phyloP scores from a whole-genome alignment of 2,329 filamentous ascomycete species.

The Clarireedia paspali region DNA sequence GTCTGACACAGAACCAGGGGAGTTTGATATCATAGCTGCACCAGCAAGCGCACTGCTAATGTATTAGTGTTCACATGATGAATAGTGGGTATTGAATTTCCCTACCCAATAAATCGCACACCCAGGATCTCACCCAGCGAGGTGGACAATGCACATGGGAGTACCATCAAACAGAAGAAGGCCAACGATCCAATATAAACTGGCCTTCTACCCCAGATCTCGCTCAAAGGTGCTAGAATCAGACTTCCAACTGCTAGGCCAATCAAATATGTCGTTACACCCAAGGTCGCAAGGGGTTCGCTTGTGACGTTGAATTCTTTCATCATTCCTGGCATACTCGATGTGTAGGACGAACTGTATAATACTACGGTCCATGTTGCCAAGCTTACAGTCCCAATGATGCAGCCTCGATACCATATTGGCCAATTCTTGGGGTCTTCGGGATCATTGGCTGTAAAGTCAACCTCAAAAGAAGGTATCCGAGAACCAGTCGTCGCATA shows the following conservation, averaged over 20 bases:
- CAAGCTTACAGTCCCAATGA: slow-evolving; percentile 31
- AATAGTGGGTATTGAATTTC: slow-evolving; percentile 6
- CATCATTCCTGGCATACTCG: slow-evolving; percentile 61
- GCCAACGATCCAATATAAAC: slow-evolving; percentile 62
- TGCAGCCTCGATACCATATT: slow-evolving; percentile 35
- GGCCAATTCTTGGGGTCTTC: slow-evolving; percentile 65
- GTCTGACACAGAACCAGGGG: slow-evolving; percentile 76
- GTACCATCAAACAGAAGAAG: slow-evolving; percentile 58
- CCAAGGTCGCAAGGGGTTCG: slow-evolving; percentile 60
- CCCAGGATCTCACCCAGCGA: slow-evolving; percentile 63
- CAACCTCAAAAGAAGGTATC: slow-evolving; percentile 61
- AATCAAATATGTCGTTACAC: slow-evolving; percentile 70
- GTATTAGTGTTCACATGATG: slow-evolving; percentile 4
- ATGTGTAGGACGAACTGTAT: slow-evolving; percentile 74
- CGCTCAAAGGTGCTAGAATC: slow-evolving; percentile 65
- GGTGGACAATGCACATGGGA: slow-evolving; percentile 63
- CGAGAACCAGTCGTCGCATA: slow-evolving; percentile 37
- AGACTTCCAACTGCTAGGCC: slow-evolving; percentile 67
- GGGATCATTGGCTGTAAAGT: slow-evolving; percentile 56
- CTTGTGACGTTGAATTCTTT: slow-evolving; percentile 53
- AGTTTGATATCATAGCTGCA: slow-evolving; percentile 74
- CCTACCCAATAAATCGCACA: slow-evolving; percentile 63
- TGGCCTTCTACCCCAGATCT: slow-evolving; percentile 60
- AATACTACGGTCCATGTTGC: slow-evolving; percentile 44
- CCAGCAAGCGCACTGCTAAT: slow-evolving; percentile 54